Evolutionary conservation across 192 early-diverging fungal genomes (phyloP), one percentile per base, ranked within the genome.

Genomic region (Coemansia sp.): DNA sequence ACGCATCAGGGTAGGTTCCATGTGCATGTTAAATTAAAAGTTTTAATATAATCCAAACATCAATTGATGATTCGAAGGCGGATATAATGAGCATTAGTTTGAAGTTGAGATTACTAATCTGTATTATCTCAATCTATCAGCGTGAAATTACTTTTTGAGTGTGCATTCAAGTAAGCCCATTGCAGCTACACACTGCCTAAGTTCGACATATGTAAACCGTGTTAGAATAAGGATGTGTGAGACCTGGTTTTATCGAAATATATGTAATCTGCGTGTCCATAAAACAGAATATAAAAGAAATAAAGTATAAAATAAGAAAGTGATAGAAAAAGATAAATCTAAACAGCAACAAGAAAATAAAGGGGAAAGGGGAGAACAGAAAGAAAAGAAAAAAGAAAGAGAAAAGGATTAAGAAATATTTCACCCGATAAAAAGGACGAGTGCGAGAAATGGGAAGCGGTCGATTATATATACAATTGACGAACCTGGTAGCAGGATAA

Each of bases 401-500:
- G 25, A 0, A 43, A 43, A 43, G 15, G 4, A 18, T 18, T 43
- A 16, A 43, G 40, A 43, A 43, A 43, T 43, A 18, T 29, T 43
- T 43, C 33, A 25, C 20, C 20, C 48, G 40, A 51, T 9, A 26
- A 26, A 51, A 51, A 26, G 26, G 23, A 9, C 23, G 28, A 21
- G 25, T n/a, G 15, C 15, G 18, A 25, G 26, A 16, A 10, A 37
- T 20, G 21, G 39, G 29, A 42, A 49, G 13, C 9, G 20, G 20
- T 21, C 28, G 29, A 30, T 12, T 59, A 59, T 67, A 67, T 46
- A 42, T 53, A n/a, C 23, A 43, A 42, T 64, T 56, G 25, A 20
- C 31, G 4, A 40, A 13, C 20, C 33, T 5, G 58, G 43, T 48
- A 65, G 53, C 25, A 8, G 48, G 8, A 51, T 26, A 51, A 51